Percentiles rank a stretch among this genome's conserved stretches.
Conservation (phyloP, 441 rosid species). For the Mallotus japonicus region DNA sequence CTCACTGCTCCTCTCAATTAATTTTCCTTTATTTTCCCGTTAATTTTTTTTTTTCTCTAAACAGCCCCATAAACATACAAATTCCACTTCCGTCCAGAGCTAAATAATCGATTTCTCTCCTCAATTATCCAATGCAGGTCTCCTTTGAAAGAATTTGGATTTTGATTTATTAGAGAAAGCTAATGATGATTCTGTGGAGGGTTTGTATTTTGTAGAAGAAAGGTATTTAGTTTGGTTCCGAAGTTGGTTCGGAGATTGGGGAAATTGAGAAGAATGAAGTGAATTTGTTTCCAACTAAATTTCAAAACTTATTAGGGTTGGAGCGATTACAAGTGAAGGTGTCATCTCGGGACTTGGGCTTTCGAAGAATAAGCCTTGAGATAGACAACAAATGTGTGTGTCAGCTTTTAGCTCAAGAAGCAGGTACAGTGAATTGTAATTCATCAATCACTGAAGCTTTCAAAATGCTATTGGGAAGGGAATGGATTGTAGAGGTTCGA, state of each 20-base stretch:
- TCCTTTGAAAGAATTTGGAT: slow-evolving; percentile 53
- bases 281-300: slow-evolving; percentile 65
- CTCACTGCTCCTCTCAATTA: slow-evolving; percentile 25
- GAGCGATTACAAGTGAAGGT: slow-evolving; percentile 85
- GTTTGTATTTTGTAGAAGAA: slow-evolving; percentile 69
- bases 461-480: no score
- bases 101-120: background rate
- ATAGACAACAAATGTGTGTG: no score
- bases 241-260: slow-evolving; percentile 54
- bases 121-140: slow-evolving; percentile 36
- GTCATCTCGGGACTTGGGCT: slow-evolving; percentile 55
- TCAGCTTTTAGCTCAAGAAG: no score
- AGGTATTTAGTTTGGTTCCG: slow-evolving; percentile 75
- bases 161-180: slow-evolving; percentile 48
- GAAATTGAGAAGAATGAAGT: slow-evolving; percentile 64
- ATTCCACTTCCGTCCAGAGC: slow-evolving; percentile 1
- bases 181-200: slow-evolving; percentile 40
- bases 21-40: slow-evolving; percentile 23
- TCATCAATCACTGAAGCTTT: no score
- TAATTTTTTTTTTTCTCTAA: slow-evolving; percentile 27
- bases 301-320: slow-evolving; percentile 61
- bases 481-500: no score
- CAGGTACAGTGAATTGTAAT: no score
- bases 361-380: no score
- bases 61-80: slow-evolving; percentile 16